A percentile compares a stretch with the other conserved stretches of the same genome.
Evolutionary conservation across 1,284 basidiomycete species (phyloP).

Genomic region (Tilletia setariae): DNA sequence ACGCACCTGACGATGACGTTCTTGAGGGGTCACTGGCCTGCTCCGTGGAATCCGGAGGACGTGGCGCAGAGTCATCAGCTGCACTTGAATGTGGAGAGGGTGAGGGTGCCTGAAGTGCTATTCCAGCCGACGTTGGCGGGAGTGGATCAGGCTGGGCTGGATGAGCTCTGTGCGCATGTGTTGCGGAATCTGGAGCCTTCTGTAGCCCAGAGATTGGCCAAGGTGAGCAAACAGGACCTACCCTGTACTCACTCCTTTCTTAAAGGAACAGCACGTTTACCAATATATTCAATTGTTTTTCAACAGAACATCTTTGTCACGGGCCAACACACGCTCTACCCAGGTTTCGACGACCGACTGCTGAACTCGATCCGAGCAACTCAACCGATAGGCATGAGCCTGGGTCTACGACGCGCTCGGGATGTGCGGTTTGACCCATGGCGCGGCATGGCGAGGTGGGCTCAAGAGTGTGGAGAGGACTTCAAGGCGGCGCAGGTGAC

Average conservation of each 20-base stretch:
- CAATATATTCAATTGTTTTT: no score
- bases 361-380: constrained; percentile 59
- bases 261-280: background rate
- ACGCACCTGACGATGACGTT: constrained; percentile 83
- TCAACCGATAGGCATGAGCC: constrained; percentile 31
- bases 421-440: constrained; percentile 79
- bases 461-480: constrained; percentile 53
- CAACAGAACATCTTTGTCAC: constrained; percentile 83
- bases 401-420: constrained; percentile 57
- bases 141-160: constrained; percentile 87
- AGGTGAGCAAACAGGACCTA: constrained; percentile 56
- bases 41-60: constrained; percentile 50
- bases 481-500: constrained; percentile 63
- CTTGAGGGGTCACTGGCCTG: constrained; percentile 57
- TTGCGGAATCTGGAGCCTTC: constrained; percentile 74
- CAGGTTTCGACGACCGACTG: constrained; percentile 69
- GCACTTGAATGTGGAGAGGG: constrained; percentile 89
- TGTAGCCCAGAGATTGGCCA: constrained; percentile 62
- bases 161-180: constrained; percentile 82
- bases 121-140: constrained; percentile 92
- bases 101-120: constrained; percentile 87
- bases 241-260: constrained; percentile 56
- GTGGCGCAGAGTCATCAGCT: constrained; percentile 69
- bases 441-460: constrained; percentile 86
- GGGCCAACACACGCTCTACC: constrained; percentile 73